phyloP scores from a whole-genome alignment of 768 basidiomycete species.

The Tricholoma bakamatsutake region DNA sequence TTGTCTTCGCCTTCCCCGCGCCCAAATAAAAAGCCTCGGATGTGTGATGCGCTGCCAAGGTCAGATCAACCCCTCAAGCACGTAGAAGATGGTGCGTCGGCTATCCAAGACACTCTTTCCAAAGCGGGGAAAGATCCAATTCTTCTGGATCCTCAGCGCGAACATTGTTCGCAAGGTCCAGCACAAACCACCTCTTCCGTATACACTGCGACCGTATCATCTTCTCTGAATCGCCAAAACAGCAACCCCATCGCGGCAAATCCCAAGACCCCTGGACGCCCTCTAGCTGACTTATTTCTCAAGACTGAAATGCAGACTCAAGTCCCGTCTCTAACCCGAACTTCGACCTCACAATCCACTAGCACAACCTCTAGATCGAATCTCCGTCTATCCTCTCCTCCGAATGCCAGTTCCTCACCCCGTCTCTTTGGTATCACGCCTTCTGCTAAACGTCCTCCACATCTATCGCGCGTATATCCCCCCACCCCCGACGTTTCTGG shows the following conservation, averaged over 20 bases:
- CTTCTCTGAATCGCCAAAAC: slow-evolving; percentile 5
- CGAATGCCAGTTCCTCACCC: slow-evolving; percentile 10
- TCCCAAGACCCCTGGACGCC: not conserved
- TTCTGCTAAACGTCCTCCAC: slow-evolving; percentile 9
- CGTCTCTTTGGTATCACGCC: slow-evolving; percentile 9
- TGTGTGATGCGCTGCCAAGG: not conserved
- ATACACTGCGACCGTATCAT: not conserved
- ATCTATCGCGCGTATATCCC: slow-evolving; percentile 10
- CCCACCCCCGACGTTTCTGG: not conserved
- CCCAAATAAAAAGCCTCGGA: slow-evolving; percentile 11
- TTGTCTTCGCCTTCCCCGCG: not conserved
- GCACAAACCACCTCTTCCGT: not conserved
- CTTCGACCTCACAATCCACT: not conserved
- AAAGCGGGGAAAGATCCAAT: not conserved
- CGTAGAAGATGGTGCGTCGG: not conserved
- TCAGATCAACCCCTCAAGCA: not conserved
- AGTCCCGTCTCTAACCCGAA: not conserved
- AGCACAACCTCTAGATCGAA: not conserved
- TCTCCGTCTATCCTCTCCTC: slow-evolving; percentile 1
- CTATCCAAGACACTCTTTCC: not conserved
- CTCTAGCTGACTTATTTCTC: not conserved
- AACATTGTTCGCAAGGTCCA: not conserved
- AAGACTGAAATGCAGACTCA: not conserved
- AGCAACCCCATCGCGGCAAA: not conserved
- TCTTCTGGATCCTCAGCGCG: not conserved